Conservation (phyloP, 2,329 filamentous ascomycete genomes). For the Colletotrichum lini region DNA sequence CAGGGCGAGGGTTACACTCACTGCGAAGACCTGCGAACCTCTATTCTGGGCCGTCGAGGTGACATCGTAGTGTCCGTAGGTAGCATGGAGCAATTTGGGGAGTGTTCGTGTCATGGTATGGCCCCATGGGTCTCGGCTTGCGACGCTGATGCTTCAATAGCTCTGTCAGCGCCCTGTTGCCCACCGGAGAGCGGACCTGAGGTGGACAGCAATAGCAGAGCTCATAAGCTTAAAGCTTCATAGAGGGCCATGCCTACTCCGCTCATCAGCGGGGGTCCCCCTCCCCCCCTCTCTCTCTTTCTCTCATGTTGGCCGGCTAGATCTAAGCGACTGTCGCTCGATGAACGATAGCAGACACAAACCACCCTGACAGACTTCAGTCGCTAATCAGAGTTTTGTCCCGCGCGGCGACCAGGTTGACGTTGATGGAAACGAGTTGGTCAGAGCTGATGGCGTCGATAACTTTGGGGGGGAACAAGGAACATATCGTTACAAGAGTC, state of each 20-base stretch:
- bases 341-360: constrained; percentile 6
- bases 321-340: constrained; percentile 21
- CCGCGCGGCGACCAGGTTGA: neutral
- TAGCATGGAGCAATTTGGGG: constrained; percentile 1
- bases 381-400: constrained; percentile 4
- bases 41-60: constrained; percentile 10
- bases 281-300: neutral
- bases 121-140: constrained; percentile 20
- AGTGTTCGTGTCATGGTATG: constrained; percentile 3
- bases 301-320: constrained; percentile 10
- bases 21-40: neutral
- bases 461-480: neutral
- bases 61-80: neutral
- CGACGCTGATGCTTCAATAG: constrained; percentile 35
- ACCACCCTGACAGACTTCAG: neutral
- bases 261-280: too few species aligned
- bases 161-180: constrained; percentile 13
- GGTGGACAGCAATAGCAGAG: neutral
- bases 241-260: neutral
- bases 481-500: neutral
- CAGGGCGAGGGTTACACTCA: constrained; percentile 16
- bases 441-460: neutral
- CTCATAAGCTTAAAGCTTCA: constrained; percentile 15
- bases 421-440: neutral
- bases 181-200: neutral